Conservation (phyloP, 306 rosid species). For the Albizia julibrissin region DNA sequence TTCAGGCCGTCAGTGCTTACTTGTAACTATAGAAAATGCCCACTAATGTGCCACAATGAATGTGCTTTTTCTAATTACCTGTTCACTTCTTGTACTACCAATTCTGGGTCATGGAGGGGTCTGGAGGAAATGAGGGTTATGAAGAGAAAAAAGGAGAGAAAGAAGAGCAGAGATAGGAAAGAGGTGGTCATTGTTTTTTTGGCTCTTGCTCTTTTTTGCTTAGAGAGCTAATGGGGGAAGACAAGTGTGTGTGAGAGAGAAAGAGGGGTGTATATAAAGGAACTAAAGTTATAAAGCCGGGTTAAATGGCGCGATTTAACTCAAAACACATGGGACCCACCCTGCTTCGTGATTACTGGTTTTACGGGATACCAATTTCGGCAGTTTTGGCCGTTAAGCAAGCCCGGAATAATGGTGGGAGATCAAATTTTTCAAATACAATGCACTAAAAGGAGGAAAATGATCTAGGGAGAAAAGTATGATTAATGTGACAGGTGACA, state of each 20-base stretch:
- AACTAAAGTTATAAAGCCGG: constrained; percentile 37
- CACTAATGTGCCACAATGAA: not conserved
- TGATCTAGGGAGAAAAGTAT: not conserved
- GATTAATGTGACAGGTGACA: not conserved
- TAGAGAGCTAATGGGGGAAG: not conserved
- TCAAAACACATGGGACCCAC: constrained; percentile 63
- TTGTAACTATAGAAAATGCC: too few relatives aligned
- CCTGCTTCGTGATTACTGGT: constrained; percentile 60
- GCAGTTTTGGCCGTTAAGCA: constrained; percentile 85
- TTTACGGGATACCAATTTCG: constrained; percentile 64
- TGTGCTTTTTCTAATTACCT: constrained; percentile 45
- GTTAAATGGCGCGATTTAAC: constrained; percentile 70
- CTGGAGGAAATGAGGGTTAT: constrained; percentile 58
- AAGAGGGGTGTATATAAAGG: constrained; percentile 61
- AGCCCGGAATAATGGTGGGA: constrained; percentile 50
- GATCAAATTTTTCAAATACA: constrained; percentile 19
- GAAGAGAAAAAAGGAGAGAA: constrained; percentile 50
- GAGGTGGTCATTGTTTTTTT: constrained; percentile 46
- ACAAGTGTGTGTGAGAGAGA: constrained; percentile 29
- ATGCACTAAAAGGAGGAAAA: not conserved
- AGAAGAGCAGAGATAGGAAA: constrained; percentile 37
- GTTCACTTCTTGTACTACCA: constrained; percentile 61
- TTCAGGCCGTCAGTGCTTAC: too few relatives aligned
- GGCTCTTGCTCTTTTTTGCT: not conserved
- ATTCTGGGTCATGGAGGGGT: constrained; percentile 59